Base-by-base conservation (phyloP, 2,329 filamentous ascomycete species). In the Penicillium brasilianum region DNA sequence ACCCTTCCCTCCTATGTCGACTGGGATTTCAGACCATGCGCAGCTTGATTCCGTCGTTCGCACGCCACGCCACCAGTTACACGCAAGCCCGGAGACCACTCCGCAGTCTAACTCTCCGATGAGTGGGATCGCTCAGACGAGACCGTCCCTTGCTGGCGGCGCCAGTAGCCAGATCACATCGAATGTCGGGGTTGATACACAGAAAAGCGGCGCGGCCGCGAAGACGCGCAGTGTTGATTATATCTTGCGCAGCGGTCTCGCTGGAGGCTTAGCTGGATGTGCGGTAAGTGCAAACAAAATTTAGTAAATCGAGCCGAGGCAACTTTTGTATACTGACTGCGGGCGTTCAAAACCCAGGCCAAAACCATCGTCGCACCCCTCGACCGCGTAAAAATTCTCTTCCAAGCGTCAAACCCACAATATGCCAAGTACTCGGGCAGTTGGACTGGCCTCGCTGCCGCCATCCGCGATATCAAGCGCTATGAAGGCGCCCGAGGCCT, bases 341-440 rank as follows among this genome's bases (percentile, higher is more conserved):
- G 34, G 9, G 32, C 36, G 60, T n/a, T 34, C 20, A 56, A 16
- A 16, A 48, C 60, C 55, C 69, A 97, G 93, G 95, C 91, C 63
- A 99, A 99, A 83, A 97, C 94, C 0, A 83, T 96, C 7, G 96
- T 99, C 39, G 95, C 93, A 25, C 95, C 95, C 25, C 90, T 99
- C 66, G 95, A 99, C 79, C 90, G 95, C 67, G 95, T 99, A 72
- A 99, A 99, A 80, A 99, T 99, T 73, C 90, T 99, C 59, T 98
- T 99, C 80, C 95, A 99, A 77, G 90, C 95, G 55, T 92, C 90
- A 72, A 97, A 95, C 72, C 95, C 95, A 3, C 90, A 95, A 69
- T 99, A 97, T 75, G 86, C 90, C 57, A 97, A 96, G 79, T 99
- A 98, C 75, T 88, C 92, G 1, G 91, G 93, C 43, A 93, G 90